Base-by-base conservation (phyloP, 305 asterid genomes). In the Solanum chacoense region DNA sequence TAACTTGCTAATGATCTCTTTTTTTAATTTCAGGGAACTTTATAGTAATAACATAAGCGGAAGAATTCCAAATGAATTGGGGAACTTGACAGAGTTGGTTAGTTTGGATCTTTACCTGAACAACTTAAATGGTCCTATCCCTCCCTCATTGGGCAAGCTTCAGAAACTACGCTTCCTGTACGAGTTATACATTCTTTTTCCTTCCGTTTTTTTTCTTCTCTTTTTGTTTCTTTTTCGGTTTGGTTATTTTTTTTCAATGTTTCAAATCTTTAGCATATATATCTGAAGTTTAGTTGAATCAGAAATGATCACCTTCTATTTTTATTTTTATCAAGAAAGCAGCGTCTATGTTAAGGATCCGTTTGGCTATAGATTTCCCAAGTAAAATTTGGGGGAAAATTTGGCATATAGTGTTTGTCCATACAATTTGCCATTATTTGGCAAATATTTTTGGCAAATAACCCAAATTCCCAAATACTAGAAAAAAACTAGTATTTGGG, bases 71-170 rank as follows among this genome's bases (percentile, higher is more conserved):
- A 91, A 26, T 83, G 98, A 95, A 90, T 94, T 95, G 35, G 96
- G 98, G 86, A 94, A 93, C 93, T 92, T 95, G 75, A 92, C 95
- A 88, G 91, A 89, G 90, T 93, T 95, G 93, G 96, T 94, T 92
- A 94, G 97, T 90, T 95, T 95, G 94, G 98, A 95, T 94, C 98
- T 95, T 91, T 95, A 95, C 92, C 89, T 91, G 91, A 95, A 95
- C 91, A 86, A 18, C 88, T 91, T 95, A 69, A 92, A 31, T 87
- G 96, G 98, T 88, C 89, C 93, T 37, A 94, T 95, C 89, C 97
- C 98, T 26, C 90, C 73, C 63, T 90, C 95, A 7, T 79, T 94
- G 94, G 93, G 96, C 88, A 90, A 89, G 89, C 96, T 95, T 92
- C 94, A 90, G 92, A 93, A 85, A 87, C 91, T 95, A 71, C 96